These are phyloP conservation scores for Globisporangium apiculatum DNA, from an alignment of 352 stramenopile genomes.

Conservation along the genomic window DNA sequence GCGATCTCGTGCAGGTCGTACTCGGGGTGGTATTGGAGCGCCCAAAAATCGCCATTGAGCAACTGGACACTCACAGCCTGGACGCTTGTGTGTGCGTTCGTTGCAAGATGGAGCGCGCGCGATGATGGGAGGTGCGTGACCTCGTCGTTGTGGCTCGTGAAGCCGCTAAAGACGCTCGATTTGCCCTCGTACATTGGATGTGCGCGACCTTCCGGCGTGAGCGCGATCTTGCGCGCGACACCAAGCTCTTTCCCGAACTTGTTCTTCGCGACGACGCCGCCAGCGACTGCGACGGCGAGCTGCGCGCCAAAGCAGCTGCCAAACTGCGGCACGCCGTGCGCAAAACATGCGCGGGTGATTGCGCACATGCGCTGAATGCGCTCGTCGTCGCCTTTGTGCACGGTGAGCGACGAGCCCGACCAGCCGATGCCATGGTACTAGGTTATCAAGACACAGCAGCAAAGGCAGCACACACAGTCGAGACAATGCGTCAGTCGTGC, in stretches of 20 bases:
- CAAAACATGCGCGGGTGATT: slow-evolving; percentile 33
- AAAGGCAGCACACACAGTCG: background rate
- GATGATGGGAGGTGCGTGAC: slow-evolving; percentile 56
- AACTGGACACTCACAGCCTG: slow-evolving; percentile 52
- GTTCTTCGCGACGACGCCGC: slow-evolving; percentile 58
- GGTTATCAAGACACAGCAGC: background rate
- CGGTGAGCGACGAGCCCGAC: slow-evolving; percentile 66
- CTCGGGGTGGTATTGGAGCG: slow-evolving; percentile 79
- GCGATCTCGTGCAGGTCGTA: slow-evolving; percentile 81
- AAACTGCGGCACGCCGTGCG: slow-evolving; percentile 51
- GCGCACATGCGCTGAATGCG: slow-evolving; percentile 40
- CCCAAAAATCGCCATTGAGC: slow-evolving; percentile 66
- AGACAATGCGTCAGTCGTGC: background rate
- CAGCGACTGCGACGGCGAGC: slow-evolving; percentile 62
- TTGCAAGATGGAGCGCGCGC: slow-evolving; percentile 45
- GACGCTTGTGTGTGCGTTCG: slow-evolving; percentile 65
- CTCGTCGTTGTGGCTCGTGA: slow-evolving; percentile 81
- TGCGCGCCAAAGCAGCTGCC: slow-evolving; percentile 79
- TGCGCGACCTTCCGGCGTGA: slow-evolving; percentile 61
- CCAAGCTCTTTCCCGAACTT: slow-evolving; percentile 69
- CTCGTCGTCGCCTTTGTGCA: slow-evolving; percentile 47
- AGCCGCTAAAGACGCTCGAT: slow-evolving; percentile 70
- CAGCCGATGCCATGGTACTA: slow-evolving; percentile 71
- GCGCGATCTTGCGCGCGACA: slow-evolving; percentile 65
- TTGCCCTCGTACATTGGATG: slow-evolving; percentile 83